A percentile compares a stretch with the other conserved stretches of the same genome.
Conservation (phyloP, 352 stramenopile species). For the Pythium vanterpoolii region DNA sequence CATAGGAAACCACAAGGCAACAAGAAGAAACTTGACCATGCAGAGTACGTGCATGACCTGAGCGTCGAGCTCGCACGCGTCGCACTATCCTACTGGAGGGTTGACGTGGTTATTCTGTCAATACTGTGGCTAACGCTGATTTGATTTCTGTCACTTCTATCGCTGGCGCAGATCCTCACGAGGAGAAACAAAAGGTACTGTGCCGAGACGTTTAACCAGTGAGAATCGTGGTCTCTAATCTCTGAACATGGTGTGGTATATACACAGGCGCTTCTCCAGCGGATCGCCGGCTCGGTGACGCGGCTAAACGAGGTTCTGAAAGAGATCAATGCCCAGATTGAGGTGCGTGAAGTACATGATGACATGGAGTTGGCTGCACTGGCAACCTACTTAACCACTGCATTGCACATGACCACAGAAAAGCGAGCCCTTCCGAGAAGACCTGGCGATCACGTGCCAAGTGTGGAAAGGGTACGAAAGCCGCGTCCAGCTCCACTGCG, state of each 20-base stretch:
- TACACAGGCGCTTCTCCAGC: conserved; percentile 58
- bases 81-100: background rate
- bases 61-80: background rate
- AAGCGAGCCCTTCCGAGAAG: conserved; percentile 70
- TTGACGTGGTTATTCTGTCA: background rate
- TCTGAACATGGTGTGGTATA: background rate
- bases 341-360: conserved; percentile 33
- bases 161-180: conserved; percentile 54
- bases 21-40: conserved; percentile 5
- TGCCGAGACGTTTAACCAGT: background rate
- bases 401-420: conserved; percentile 35
- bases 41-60: conserved; percentile 14
- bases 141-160: background rate
- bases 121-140: background rate
- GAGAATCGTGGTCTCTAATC: background rate
- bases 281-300: conserved; percentile 71
- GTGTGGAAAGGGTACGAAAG: conserved; percentile 85
- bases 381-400: background rate
- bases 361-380: background rate
- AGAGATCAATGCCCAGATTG: conserved; percentile 83
- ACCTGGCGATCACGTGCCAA: conserved; percentile 69
- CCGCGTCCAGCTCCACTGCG: conserved; percentile 71
- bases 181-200: conserved; percentile 82
- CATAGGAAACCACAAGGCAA: background rate
- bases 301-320: conserved; percentile 80